Evolutionary conservation across 176 grass and related monocot genomes (phyloP).

Genomic region (Areca catechu): DNA sequence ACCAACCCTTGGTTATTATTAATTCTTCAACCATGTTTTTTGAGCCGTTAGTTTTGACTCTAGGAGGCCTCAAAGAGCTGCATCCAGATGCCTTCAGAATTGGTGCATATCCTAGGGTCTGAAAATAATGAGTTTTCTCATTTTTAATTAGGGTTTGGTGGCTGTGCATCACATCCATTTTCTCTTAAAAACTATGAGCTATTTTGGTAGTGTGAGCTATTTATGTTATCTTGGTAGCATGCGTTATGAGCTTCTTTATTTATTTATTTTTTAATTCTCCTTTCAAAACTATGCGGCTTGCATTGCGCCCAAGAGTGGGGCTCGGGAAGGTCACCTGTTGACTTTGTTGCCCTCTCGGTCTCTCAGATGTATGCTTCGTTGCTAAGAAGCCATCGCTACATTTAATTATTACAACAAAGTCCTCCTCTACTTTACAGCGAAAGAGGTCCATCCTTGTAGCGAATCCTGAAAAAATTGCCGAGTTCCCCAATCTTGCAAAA

Average conservation of each 20-base stretch:
- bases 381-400: not conserved
- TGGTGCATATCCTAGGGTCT: not conserved
- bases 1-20: not conserved
- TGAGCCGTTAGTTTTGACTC: not conserved
- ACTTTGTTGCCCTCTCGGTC: not conserved
- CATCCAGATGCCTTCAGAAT: not conserved
- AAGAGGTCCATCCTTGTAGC: too few relatives aligned
- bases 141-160: conserved; percentile 1
- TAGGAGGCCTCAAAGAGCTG: not conserved
- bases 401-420: not conserved
- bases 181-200: not conserved
- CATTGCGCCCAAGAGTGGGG: conserved; percentile 1
- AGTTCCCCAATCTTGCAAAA: too few relatives aligned
- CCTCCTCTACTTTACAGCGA: not conserved
- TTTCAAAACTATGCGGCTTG: conserved; percentile 6
- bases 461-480: too few relatives aligned
- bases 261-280: not conserved
- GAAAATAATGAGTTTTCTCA: not conserved
- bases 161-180: not conserved
- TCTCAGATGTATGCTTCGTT: not conserved
- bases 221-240: not conserved
- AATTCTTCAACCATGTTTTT: not conserved
- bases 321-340: not conserved
- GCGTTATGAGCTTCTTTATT: not conserved
- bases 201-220: too few relatives aligned